Base-by-base conservation (phyloP, 1,284 basidiomycete genomes). In the Rhizopogon parksii region DNA sequence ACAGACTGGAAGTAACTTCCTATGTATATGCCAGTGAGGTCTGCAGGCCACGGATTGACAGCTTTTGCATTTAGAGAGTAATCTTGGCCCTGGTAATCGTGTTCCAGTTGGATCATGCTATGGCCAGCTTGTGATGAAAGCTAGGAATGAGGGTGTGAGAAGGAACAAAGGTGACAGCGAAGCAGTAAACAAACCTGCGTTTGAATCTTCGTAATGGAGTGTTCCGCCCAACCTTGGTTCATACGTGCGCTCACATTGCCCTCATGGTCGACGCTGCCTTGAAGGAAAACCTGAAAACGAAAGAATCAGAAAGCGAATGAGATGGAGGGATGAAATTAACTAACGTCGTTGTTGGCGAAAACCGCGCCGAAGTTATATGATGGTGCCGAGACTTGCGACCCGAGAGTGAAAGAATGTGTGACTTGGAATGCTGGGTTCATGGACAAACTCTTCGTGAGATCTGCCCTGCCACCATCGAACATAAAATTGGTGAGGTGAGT, bases 371-470 rank as follows among this genome's bases (percentile, higher is more conserved):
- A 97, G 70, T 92, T 95, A 74, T 99, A 99, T 39, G 86, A 86
- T 24, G 89, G 76, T 8, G 87, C 75, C 30, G 80, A 68, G 36
- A 83, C 81, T 67, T 89, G 82, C 53, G 88, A 88, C 30, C 90
- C 92, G 55, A 95, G 72, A 51, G 86, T 78, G 73, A 99, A 98
- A 37, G 93, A 91, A 70, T 99, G 96, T 53, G 94, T 95, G 64
- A 98, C 89, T 76, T 98, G 95, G 83, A 99, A 99, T 51, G 91
- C 85, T 30, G 96, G 96, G 71, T 85, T 93, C 68, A 90, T 80
- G 51, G 92, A 96, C 59, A 99, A 77, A 59, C 83, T 88, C 76
- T 99, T 99, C 54, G 92, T 89, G 60, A 99, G 77, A 74, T 99
- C 96, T 46, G 96, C 96, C 61, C 95, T 81, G 38, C 80, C 95